Evolutionary conservation across 352 stramenopile species (phyloP).

Genomic region (Phytophthora sojae): DNA sequence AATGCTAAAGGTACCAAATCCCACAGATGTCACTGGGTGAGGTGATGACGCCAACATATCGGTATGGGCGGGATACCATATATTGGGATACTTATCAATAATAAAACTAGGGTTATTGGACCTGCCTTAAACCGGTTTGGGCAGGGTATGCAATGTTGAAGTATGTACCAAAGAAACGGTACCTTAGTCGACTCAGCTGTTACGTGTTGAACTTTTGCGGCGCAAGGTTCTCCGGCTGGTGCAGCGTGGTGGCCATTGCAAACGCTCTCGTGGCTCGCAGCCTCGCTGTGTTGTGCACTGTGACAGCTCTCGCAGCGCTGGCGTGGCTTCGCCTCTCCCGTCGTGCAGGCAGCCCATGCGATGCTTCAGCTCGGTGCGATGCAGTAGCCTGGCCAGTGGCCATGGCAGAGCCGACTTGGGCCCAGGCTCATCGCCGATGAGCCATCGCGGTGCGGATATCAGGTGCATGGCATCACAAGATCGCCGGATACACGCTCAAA

Average conservation of each 20-base stretch:
- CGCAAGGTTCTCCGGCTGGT: too few species aligned
- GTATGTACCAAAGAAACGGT: not conserved
- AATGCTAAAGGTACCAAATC: not conserved
- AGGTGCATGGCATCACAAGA: not conserved
- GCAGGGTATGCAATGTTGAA: not conserved
- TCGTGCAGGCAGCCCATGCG: not conserved
- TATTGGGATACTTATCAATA: not conserved
- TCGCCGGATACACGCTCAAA: not conserved
- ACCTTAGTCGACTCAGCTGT: not conserved
- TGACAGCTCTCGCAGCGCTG: not conserved
- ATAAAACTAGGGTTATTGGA: not conserved
- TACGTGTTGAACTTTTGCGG: not conserved
- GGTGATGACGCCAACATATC: constrained; percentile 27
- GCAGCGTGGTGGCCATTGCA: not conserved
- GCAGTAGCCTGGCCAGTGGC: not conserved
- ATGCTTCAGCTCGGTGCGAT: not conserved
- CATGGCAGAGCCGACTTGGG: not conserved
- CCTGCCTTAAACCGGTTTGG: not conserved
- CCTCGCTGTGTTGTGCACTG: not conserved
- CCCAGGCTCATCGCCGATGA: not conserved
- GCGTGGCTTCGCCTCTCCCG: constrained; percentile 5
- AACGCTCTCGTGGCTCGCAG: not conserved
- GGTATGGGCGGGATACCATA: not conserved
- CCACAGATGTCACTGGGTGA: constrained; percentile 10
- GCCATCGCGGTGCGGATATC: not conserved